Evolutionary conservation across 306 rosid species (phyloP), one percentile per base, ranked within the genome.

Genomic region (Dryas alaskensis): DNA sequence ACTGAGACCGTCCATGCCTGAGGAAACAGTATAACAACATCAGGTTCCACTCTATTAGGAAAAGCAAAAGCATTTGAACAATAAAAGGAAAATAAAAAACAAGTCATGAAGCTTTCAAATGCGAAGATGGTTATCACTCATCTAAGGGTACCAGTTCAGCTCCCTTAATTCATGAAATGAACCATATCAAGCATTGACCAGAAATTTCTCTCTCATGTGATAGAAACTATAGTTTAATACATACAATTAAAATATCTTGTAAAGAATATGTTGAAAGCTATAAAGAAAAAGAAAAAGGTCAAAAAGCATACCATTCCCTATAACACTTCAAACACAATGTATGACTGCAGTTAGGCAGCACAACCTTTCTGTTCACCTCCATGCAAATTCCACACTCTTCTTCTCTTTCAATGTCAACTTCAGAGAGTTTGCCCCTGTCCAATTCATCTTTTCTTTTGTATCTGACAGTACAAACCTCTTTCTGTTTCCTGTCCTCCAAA

Each of bases 351-450:
- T 91, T 84, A 31, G 98, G 98, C 74, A 93, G 73, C 31, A 93
- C 97, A 76, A 91, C 88, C 86, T 89, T 93, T 49, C 76, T 65
- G 73, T 84, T 89, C 82, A 88, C 72, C 80, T 91, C 98, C 96
- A 91, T 77, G 85, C 98, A 94, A 85, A 94, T 91, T 13, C 96
- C 94, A 74, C 98, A 94, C 81, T 94, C 98, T 54, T 88, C 87
- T 70, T 91, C 98, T 82, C 97, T 88, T 79, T 89, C 96, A 11
- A 82, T 75, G 82, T 94, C 98, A 67, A 87, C 49, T 79, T 83
- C 90, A 16, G 94, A 81, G 42, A 81, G 74, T 44, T 84, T 77
- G 70, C 83, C 87, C 58, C 60, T 80, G 55, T 66, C 86, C 52
- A 62, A 16, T 58, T 82, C 87, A 70, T 82, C 89, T 65, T 70